phyloP scores from a whole-genome alignment of 1,139 yeast genomes.

The Debaryomyces subglobosus region DNA sequence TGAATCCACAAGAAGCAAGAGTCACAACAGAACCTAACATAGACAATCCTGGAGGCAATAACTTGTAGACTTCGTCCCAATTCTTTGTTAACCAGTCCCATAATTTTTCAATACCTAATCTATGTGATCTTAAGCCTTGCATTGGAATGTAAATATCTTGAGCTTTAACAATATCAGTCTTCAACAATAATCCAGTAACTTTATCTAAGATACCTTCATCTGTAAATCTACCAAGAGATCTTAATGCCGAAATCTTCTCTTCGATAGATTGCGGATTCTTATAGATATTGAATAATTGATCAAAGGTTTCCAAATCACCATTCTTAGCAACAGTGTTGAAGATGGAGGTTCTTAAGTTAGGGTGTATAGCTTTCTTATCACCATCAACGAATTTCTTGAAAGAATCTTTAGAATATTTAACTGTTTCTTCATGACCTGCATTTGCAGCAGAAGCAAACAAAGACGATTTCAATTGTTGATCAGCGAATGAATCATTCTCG shows the following conservation, averaged over 20 bases:
- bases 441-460: conserved; percentile 72
- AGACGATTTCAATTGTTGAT: conserved; percentile 73
- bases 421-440: conserved; percentile 58
- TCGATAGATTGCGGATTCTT: conserved; percentile 66
- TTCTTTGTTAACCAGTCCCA: conserved; percentile 81
- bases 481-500: conserved; percentile 65
- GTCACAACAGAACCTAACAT: conserved; percentile 76
- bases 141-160: conserved; percentile 86
- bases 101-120: conserved; percentile 62
- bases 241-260: conserved; percentile 76
- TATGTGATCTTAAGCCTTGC: conserved; percentile 66
- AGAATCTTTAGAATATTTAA: conserved; percentile 54
- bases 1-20: conserved; percentile 64
- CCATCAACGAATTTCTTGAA: conserved; percentile 67
- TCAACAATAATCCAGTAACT: conserved; percentile 62
- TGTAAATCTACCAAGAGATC: conserved; percentile 72
- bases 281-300: conserved; percentile 66
- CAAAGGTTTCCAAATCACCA: conserved; percentile 68
- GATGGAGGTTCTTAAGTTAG: conserved; percentile 75
- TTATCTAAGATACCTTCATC: conserved; percentile 59
- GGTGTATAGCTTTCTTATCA: conserved; percentile 72
- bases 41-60: conserved; percentile 80
- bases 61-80: conserved; percentile 67
- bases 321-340: conserved; percentile 67
- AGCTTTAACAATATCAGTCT: conserved; percentile 68